Evolutionary conservation across 768 basidiomycete species (phyloP).

Genomic region (Tephrocybe sp.): DNA sequence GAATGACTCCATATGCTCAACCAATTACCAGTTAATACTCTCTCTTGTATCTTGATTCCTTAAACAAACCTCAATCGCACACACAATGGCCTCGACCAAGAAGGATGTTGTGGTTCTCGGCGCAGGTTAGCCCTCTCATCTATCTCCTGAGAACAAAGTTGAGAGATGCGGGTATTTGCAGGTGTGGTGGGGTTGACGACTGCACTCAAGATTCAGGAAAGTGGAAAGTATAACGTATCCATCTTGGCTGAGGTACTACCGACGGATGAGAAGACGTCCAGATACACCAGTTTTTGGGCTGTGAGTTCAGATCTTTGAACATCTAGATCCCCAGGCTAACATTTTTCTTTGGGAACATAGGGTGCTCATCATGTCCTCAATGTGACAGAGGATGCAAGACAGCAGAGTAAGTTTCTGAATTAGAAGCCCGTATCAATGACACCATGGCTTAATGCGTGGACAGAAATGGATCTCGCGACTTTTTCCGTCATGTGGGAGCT

Average conservation of each 20-base stretch:
- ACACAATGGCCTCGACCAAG: slow-evolving; percentile 1
- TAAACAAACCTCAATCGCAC: not conserved
- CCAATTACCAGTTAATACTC: not conserved
- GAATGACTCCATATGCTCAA: not conserved
- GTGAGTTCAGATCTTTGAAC: slow-evolving; percentile 34
- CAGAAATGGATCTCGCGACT: slow-evolving; percentile 70
- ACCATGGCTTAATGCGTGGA: not conserved
- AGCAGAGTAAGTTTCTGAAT: slow-evolving; percentile 43
- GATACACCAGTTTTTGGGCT: slow-evolving; percentile 82
- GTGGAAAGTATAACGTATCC: slow-evolving; percentile 58
- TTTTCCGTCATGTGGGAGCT: slow-evolving; percentile 75
- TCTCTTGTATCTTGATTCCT: no score
- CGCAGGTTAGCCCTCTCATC: slow-evolving; percentile 13
- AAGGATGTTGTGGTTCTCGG: slow-evolving; percentile 19
- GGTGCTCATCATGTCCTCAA: slow-evolving; percentile 78
- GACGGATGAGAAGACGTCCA: slow-evolving; percentile 67
- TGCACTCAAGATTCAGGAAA: slow-evolving; percentile 66
- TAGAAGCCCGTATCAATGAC: not conserved
- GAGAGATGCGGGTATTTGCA: slow-evolving; percentile 28
- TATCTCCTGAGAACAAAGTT: not conserved
- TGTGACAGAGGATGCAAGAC: slow-evolving; percentile 46
- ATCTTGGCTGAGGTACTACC: slow-evolving; percentile 73
- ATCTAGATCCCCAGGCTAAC: no score
- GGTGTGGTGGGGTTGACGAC: slow-evolving; percentile 80
- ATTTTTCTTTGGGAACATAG: slow-evolving; percentile 36